Evolutionary conservation across 805 yeast species (phyloP), one percentile per base, ranked within the genome.

Genomic region (Metschnikowia proteae): DNA sequence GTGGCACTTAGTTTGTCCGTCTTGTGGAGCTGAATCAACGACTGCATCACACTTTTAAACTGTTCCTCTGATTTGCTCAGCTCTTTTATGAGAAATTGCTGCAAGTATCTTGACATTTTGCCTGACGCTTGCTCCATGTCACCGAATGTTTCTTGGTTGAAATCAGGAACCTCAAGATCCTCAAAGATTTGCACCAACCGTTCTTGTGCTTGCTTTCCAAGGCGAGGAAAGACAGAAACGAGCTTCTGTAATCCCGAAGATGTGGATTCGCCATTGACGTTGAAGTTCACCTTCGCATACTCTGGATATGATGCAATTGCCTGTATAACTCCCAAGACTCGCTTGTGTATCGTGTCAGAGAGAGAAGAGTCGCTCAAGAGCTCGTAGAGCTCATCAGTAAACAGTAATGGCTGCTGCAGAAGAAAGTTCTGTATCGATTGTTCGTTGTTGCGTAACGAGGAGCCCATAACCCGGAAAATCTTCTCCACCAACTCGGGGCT

Each of bases 381-480:
- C 1, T 42, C 42, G 38, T 64, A 64, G 26, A 66, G 53, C 10
- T 50, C 48, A 9, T 53, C 52, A 5, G 66, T 50, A 39, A 62
- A 63, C 11, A 25, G 47, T 13, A 39, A 34, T 7, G 57, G 47
- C 35, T 61, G 60, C 26, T 60, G 56, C 4, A 53, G 47, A 31
- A 68, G 49, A 10, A 77, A 66, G 46, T 71, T 71, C 2, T 64
- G 63, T 2, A 75, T 53, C 0, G 90, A 89, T 2, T 76, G 78
- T 2, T 81, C 82, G 60, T 90, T 90, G 62, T 89, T 89, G 57
- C 96, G 75, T 39, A 89, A 64, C 4, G 91, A 66, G 4, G 88
- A 75, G 0, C 86, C 83, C 49, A 90, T 69, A 28, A 85, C 71
- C 51, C 89, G 71, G 10, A 81, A 76, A 1, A 82, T 63, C 38